Evolutionary conservation across 306 rosid species (phyloP).

Genomic region (Crotalaria pallida): DNA sequence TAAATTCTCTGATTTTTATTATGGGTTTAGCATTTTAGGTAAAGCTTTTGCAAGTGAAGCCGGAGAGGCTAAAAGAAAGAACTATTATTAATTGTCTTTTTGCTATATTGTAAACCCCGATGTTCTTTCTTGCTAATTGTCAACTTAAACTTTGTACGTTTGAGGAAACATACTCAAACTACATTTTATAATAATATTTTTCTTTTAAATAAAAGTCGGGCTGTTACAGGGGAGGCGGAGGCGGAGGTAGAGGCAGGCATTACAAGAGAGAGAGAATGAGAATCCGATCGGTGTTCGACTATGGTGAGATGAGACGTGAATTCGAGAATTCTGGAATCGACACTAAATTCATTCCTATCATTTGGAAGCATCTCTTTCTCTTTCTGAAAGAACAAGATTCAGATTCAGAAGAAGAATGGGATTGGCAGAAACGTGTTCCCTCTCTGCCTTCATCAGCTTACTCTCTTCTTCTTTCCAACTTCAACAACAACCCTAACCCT

Average conservation of each 20-base stretch:
- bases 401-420: conserved; percentile 31
- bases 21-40: too few relatives aligned
- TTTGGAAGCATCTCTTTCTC: conserved; percentile 67
- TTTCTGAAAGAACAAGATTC: conserved; percentile 19
- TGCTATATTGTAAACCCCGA: too few relatives aligned
- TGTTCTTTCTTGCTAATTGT: too few relatives aligned
- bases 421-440: conserved; percentile 48
- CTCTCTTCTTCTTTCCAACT: conserved; percentile 49
- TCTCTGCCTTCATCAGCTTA: conserved; percentile 72
- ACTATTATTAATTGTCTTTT: too few relatives aligned
- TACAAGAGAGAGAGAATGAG: conserved; percentile 32
- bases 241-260: neutral
- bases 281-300: conserved; percentile 73
- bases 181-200: too few relatives aligned
- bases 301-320: conserved; percentile 47
- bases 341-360: conserved; percentile 46
- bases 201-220: too few relatives aligned
- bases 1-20: too few relatives aligned
- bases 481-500: conserved; percentile 51
- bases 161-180: too few relatives aligned
- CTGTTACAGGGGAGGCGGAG: too few relatives aligned
- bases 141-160: too few relatives aligned
- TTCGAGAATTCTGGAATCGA: conserved; percentile 46
- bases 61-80: too few relatives aligned
- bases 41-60: too few relatives aligned